A percentile compares a stretch with the other conserved stretches of the same genome.
Evolutionary conservation across 768 basidiomycete genomes (phyloP).

Genomic region (Russula vinacea): DNA sequence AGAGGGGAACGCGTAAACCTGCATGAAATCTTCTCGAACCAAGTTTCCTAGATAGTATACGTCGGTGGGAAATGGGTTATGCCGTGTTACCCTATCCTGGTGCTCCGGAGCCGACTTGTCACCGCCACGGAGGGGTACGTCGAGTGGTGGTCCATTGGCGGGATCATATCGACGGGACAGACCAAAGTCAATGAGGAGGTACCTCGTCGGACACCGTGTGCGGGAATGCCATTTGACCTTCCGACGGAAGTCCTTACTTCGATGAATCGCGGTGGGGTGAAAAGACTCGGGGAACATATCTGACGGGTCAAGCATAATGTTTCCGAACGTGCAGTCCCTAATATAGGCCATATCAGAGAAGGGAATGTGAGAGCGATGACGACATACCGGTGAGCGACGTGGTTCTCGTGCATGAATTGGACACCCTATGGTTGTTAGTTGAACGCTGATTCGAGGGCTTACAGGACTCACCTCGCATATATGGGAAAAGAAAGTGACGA

Average conservation of each 20-base stretch:
- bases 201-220: conserved; percentile 31
- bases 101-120: conserved; percentile 34
- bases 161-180: conserved; percentile 30
- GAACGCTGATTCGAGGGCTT: not conserved
- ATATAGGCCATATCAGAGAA: not conserved
- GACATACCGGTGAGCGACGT: conserved; percentile 26
- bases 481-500: conserved; percentile 37
- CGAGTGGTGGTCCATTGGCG: conserved; percentile 7
- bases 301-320: conserved; percentile 25
- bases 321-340: conserved; percentile 16
- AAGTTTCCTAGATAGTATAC: conserved; percentile 34
- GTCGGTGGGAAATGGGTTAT: conserved; percentile 33
- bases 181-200: conserved; percentile 36
- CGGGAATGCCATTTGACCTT: conserved; percentile 28
- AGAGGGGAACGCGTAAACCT: conserved; percentile 1
- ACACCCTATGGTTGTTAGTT: conserved; percentile 2
- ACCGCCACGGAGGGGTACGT: conserved; percentile 30
- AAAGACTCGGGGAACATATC: conserved; percentile 24
- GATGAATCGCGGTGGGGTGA: conserved; percentile 5
- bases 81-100: not conserved
- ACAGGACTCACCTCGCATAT: conserved; percentile 36
- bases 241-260: conserved; percentile 10
- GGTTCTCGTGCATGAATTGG: conserved; percentile 22
- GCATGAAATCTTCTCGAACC: conserved; percentile 21
- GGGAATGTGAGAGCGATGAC: too few relatives aligned